phyloP scores from a whole-genome alignment of 176 grass and related monocot genomes.

The Phoenix roebelenii region DNA sequence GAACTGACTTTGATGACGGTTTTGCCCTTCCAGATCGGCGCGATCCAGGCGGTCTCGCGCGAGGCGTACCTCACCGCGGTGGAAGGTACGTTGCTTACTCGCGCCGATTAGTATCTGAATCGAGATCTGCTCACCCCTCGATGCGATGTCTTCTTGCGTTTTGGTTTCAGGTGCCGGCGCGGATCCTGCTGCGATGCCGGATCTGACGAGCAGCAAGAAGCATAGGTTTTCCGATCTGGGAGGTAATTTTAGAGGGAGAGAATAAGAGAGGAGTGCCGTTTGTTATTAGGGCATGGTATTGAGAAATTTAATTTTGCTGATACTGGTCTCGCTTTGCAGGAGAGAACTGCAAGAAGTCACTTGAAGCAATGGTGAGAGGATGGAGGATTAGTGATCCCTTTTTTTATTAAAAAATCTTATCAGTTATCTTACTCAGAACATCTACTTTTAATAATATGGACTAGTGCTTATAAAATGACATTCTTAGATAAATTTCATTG shows the following conservation, averaged over 20 bases:
- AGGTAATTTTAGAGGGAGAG: not conserved
- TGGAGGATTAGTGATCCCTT: too few relatives aligned
- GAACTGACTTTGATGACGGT: too few relatives aligned
- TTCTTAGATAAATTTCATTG: too few relatives aligned
- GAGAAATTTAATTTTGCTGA: too few relatives aligned
- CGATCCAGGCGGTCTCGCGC: conserved; percentile 55
- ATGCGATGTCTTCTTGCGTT: not conserved
- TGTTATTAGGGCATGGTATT: too few relatives aligned
- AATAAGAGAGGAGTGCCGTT: too few relatives aligned
- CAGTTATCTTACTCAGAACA: too few relatives aligned
- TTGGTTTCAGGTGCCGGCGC: conserved; percentile 1
- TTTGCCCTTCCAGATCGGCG: conserved; percentile 45
- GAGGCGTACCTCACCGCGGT: conserved; percentile 61
- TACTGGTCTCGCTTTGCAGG: conserved; percentile 19
- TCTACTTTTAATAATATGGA: too few relatives aligned
- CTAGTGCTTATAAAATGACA: too few relatives aligned
- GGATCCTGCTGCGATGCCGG: conserved; percentile 23
- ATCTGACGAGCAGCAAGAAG: conserved; percentile 8
- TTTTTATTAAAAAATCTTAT: too few relatives aligned
- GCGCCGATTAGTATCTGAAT: too few relatives aligned
- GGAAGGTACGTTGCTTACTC: conserved; percentile 26
- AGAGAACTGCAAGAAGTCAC: conserved; percentile 47
- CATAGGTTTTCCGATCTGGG: conserved; percentile 5
- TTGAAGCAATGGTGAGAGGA: conserved; percentile 57
- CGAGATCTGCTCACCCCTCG: too few relatives aligned